Conservation (phyloP, 257 asterid genomes). For the Jaltomata sinuosa region DNA sequence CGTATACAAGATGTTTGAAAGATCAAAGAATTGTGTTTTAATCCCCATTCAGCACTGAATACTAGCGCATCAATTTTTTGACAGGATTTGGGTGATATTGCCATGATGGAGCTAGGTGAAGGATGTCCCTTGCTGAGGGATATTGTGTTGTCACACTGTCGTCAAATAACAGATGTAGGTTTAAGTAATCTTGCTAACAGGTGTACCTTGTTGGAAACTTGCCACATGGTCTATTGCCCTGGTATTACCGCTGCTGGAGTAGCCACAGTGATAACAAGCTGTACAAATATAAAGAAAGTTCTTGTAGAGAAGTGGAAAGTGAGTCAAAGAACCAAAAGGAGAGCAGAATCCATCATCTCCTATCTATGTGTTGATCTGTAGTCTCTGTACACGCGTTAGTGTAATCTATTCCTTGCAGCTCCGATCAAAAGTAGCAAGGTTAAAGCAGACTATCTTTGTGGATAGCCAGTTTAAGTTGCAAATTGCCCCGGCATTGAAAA, state of each 20-base stretch:
- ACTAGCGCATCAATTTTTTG: not conserved
- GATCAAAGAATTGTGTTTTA: not conserved
- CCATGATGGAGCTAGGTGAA: constrained; percentile 65
- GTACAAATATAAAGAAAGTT: constrained; percentile 51
- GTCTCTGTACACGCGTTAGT: not conserved
- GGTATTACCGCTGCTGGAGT: constrained; percentile 60
- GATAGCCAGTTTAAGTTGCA: not conserved
- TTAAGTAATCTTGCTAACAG: constrained; percentile 40
- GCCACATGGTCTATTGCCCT: constrained; percentile 85
- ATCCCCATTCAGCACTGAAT: not conserved
- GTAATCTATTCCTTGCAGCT: not conserved
- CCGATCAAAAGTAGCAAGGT: not conserved
- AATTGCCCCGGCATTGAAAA: not conserved
- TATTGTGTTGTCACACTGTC: constrained; percentile 84
- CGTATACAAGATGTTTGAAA: not conserved
- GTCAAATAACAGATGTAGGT: constrained; percentile 59
- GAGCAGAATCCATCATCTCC: constrained; percentile 72
- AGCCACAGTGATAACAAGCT: constrained; percentile 56
- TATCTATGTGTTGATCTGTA: constrained; percentile 69
- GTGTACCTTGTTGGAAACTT: constrained; percentile 51
- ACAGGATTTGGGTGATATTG: constrained; percentile 67
- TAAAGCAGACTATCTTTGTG: not conserved
- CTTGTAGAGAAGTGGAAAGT: constrained; percentile 80
- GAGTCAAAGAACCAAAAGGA: constrained; percentile 60
- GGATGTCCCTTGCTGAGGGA: constrained; percentile 69